Evolutionary conservation across 2,329 filamentous ascomycete species (phyloP), one percentile per base, ranked within the genome.

Genomic region (Ceratocystis smalleyi): DNA sequence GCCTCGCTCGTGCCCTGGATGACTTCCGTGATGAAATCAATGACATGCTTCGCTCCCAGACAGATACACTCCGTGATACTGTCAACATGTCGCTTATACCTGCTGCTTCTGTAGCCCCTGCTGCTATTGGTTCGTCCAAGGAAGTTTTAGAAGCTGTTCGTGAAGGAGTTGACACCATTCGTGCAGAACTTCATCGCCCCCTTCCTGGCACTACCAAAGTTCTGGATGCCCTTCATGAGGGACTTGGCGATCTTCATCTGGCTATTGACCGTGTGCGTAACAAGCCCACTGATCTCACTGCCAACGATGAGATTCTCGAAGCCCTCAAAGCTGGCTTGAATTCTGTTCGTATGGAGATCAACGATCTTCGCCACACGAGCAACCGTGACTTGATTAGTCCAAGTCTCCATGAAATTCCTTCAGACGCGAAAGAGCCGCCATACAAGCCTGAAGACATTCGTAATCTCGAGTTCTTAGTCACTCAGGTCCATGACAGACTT

Each of bases 251-350:
- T 59, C 78, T 97, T 7, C 84, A 88, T 30, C 78, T 79, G 32
- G 87, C 90, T 67, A 86, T 97, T 65, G 91, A 96, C 66, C 81
- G 79, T 70, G 80, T 94, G 17, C 79, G 84, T 24, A 85, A 92
- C 71, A 94, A 90, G 75, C 88, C 91, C 4, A 77, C 83, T 0
- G 91, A 95, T 69, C 81, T 92, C 73, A 91, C 87, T 0, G 85
- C 89, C 65, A 92, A 88, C 66, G 89, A 95, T 68, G 91, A 96
- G 74, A 91, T 96, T 62, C 79, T 96, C 0, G 89, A 96, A 66
- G 89, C 89, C 0, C 79, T 97, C 64, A 95, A 88, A 72, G 81
- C 85, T n/a, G 91, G 91, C 0, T 77, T 97, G 7, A 84, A 87
- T 54, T 81, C 81, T 47, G 80, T 97, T 17, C 85, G 85, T 63